Conservation (phyloP, 2,329 filamentous ascomycete genomes). For the Diaporthe sp. region DNA sequence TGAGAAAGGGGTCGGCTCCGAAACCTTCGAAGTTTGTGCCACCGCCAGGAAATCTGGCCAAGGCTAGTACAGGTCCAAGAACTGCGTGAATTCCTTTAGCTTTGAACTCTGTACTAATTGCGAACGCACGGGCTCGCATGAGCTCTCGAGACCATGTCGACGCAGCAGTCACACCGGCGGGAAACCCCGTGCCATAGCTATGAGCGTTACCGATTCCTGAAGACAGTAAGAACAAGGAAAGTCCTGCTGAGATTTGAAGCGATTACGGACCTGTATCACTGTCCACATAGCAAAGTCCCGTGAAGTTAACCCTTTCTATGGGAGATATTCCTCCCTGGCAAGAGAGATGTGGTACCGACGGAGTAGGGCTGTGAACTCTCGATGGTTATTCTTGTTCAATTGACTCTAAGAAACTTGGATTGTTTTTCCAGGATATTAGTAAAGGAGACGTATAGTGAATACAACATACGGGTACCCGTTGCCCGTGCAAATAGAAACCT, state of each 20-base stretch:
- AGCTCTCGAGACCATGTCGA: background rate
- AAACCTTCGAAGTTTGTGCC: constrained; percentile 14
- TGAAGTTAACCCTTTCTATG: background rate
- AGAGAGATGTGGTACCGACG: background rate
- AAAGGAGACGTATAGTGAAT: background rate
- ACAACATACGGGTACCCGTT: background rate
- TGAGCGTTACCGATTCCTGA: background rate
- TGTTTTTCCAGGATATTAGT: background rate
- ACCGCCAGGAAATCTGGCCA: background rate
- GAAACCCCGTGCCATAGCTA: background rate
- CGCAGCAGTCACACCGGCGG: background rate
- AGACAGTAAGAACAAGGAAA: background rate
- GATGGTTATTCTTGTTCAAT: background rate
- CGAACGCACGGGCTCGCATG: background rate
- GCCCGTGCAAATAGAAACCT: background rate
- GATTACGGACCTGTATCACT: background rate
- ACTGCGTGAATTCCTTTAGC: background rate
- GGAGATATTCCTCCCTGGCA: background rate
- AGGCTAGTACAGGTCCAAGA: constrained; percentile 35
- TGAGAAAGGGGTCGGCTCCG: constrained; percentile 8
- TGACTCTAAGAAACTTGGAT: background rate
- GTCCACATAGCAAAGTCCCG: background rate
- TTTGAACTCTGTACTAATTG: background rate
- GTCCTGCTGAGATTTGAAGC: background rate
- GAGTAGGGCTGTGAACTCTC: background rate